Percentiles rank a stretch among this genome's conserved stretches.
Conservation (phyloP, 257 asterid species). For the Ehretia macrophylla region DNA sequence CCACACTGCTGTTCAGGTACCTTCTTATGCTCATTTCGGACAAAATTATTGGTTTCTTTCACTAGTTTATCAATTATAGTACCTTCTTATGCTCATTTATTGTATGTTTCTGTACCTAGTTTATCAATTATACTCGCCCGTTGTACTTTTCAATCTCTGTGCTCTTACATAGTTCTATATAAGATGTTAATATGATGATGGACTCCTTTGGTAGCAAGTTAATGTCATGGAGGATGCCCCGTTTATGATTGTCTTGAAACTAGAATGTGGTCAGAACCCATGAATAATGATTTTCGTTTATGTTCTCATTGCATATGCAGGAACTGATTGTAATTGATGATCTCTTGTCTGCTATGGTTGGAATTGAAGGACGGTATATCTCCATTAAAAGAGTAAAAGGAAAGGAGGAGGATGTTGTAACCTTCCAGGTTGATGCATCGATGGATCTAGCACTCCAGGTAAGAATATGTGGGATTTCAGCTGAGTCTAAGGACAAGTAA, state of each 20-base stretch:
- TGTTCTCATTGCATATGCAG: constrained; percentile 36
- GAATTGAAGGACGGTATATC: constrained; percentile 86
- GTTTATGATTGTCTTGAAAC: too few species aligned
- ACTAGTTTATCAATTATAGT: constrained; percentile 22
- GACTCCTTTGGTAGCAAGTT: too few species aligned
- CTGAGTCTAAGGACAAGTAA: constrained; percentile 5
- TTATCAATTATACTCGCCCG: too few species aligned
- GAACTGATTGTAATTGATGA: constrained; percentile 89
- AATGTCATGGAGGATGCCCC: too few species aligned
- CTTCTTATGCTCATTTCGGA: background rate
- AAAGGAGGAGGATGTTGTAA: constrained; percentile 45
- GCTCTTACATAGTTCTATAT: too few species aligned
- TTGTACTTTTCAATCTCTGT: too few species aligned
- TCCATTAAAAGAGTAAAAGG: constrained; percentile 59
- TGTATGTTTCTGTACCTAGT: background rate
- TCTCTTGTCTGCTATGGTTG: constrained; percentile 72
- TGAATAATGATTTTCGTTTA: background rate
- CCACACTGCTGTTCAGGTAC: constrained; percentile 81
- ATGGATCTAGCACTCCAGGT: constrained; percentile 98
- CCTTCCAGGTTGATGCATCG: constrained; percentile 78
- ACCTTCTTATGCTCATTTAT: constrained; percentile 3
- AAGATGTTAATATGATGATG: too few species aligned
- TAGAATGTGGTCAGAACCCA: background rate
- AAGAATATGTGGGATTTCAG: constrained; percentile 15
- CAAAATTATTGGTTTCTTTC: constrained; percentile 4